Percentiles rank a stretch among this genome's conserved stretches.
Evolutionary conservation across 257 asterid species (phyloP).

Genomic region (Sherardia arvensis): DNA sequence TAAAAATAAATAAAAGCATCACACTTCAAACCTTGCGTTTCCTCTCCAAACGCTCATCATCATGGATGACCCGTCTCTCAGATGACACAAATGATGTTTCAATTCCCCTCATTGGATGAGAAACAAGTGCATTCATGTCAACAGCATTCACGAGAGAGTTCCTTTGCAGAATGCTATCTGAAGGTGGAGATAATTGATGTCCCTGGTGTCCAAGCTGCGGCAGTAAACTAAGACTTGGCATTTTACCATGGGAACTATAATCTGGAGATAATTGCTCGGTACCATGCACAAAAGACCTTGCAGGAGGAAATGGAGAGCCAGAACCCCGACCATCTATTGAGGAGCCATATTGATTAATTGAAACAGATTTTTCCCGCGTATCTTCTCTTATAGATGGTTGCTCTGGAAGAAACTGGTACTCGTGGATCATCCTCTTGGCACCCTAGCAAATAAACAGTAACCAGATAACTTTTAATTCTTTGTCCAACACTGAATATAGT

Average conservation of each 20-base stretch:
- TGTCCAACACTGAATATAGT: background rate
- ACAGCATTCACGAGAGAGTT: conserved; percentile 25
- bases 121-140: conserved; percentile 34
- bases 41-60: conserved; percentile 65
- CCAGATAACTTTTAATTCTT: background rate
- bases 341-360: conserved; percentile 43
- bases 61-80: conserved; percentile 38
- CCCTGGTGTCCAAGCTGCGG: conserved; percentile 53
- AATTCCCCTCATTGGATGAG: conserved; percentile 31
- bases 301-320: conserved; percentile 38
- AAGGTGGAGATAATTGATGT: conserved; percentile 38
- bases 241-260: conserved; percentile 37
- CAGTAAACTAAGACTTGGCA: conserved; percentile 42
- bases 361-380: conserved; percentile 31
- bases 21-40: conserved; percentile 57
- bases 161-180: conserved; percentile 33
- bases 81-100: conserved; percentile 39
- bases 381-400: conserved; percentile 56
- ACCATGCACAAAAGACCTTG: conserved; percentile 38
- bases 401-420: conserved; percentile 82
- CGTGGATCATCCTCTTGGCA: conserved; percentile 55
- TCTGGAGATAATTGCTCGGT: conserved; percentile 43
- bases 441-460: conserved; percentile 33
- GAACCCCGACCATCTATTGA: conserved; percentile 43
- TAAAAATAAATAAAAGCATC: background rate